Percentiles rank a stretch among this genome's conserved stretches.
phyloP scores from a whole-genome alignment of 2,329 filamentous ascomycete genomes.

The Xylogone sp. region DNA sequence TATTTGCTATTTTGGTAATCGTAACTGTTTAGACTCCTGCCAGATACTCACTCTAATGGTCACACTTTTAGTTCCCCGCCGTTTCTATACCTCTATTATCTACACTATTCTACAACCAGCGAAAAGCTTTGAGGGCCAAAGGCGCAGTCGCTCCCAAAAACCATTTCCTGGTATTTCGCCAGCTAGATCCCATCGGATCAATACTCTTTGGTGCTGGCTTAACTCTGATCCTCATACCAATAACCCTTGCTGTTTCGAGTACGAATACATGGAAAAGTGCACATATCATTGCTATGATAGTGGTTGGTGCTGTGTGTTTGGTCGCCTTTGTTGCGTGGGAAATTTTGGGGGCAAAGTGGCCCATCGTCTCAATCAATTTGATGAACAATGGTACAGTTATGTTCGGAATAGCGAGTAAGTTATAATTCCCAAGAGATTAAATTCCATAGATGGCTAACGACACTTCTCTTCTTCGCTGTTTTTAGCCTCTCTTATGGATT shows the following conservation, averaged over 20 bases:
- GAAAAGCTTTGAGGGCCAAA: slow-evolving; percentile 36
- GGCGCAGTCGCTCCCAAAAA: slow-evolving; percentile 14
- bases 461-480: no score
- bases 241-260: slow-evolving; percentile 39
- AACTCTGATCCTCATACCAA: slow-evolving; percentile 39
- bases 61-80: slow-evolving; percentile 36
- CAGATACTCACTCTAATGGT: background rate
- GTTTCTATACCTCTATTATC: slow-evolving; percentile 49
- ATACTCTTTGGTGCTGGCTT: slow-evolving; percentile 43
- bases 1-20: slow-evolving; percentile 31
- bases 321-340: slow-evolving; percentile 44
- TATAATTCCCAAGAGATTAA: background rate
- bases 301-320: slow-evolving; percentile 37
- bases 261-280: slow-evolving; percentile 33
- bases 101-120: slow-evolving; percentile 44
- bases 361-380: slow-evolving; percentile 42
- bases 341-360: slow-evolving; percentile 37
- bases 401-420: background rate
- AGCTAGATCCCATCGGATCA: slow-evolving; percentile 37
- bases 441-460: no score
- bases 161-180: slow-evolving; percentile 30
- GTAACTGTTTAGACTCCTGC: background rate
- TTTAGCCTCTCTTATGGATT: background rate
- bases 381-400: slow-evolving; percentile 45
- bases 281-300: slow-evolving; percentile 41